Evolutionary conservation across 345 rosid species (phyloP).

Genomic region (Eucalyptus shirleyi): DNA sequence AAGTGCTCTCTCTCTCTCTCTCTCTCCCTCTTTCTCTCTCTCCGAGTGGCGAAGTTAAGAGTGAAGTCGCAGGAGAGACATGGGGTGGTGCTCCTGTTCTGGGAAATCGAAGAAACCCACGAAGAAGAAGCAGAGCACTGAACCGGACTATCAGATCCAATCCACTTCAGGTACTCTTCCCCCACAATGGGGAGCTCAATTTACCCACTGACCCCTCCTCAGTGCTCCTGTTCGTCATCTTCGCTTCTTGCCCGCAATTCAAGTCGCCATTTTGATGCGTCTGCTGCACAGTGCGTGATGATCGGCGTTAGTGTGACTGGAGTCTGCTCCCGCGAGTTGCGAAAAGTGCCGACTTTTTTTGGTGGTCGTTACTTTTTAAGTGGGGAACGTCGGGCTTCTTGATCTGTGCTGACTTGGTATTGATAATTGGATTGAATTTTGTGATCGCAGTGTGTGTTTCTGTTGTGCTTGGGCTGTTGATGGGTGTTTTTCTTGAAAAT

Average conservation of each 20-base stretch:
- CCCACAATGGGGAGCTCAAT: neutral
- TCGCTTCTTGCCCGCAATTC: neutral
- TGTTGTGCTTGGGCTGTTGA: neutral
- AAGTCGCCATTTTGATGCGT: neutral
- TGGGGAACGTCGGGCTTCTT: neutral
- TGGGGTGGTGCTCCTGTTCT: conserved; percentile 41
- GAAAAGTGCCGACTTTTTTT: neutral
- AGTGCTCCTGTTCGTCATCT: neutral
- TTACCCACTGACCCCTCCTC: neutral
- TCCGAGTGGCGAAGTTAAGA: neutral
- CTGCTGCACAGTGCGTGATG: neutral
- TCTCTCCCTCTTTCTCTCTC: neutral
- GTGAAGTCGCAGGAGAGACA: neutral
- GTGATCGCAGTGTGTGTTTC: neutral
- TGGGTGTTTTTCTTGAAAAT: neutral
- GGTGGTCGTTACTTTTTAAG: neutral
- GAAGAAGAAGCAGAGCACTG: conserved; percentile 8
- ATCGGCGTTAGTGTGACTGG: neutral
- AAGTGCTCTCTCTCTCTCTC: neutral
- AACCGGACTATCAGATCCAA: conserved; percentile 36
- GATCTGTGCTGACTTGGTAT: neutral
- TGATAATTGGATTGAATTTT: neutral
- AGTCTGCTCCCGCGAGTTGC: neutral
- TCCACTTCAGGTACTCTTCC: conserved; percentile 28
- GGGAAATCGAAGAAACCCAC: conserved; percentile 25